Conservation (phyloP, 1,284 basidiomycete species). For the Flammula alnicola region DNA sequence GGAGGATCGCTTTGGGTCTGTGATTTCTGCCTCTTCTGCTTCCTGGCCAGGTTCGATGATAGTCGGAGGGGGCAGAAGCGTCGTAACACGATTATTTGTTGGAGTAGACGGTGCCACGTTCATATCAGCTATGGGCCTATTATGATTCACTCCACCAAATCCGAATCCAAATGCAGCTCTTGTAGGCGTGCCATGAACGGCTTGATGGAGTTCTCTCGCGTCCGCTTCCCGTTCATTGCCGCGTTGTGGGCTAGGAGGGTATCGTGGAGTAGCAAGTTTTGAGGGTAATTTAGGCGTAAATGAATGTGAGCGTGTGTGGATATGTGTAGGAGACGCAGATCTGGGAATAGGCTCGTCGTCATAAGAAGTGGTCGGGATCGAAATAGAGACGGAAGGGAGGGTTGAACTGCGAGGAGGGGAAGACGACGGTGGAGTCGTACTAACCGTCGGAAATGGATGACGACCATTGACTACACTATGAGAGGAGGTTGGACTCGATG, state of each 20-base stretch:
- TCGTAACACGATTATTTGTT: slow-evolving; percentile 33
- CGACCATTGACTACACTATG: slow-evolving; percentile 30
- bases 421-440: slow-evolving; percentile 29
- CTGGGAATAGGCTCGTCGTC: slow-evolving; percentile 26
- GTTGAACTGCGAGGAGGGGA: slow-evolving; percentile 43
- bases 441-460: slow-evolving; percentile 57
- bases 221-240: slow-evolving; percentile 22
- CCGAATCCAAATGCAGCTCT: slow-evolving; percentile 31
- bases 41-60: slow-evolving; percentile 47
- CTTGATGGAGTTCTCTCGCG: slow-evolving; percentile 18
- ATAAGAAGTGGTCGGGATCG: slow-evolving; percentile 29
- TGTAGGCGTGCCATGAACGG: slow-evolving; percentile 22
- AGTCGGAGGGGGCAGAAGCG: slow-evolving; percentile 54
- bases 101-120: slow-evolving; percentile 11
- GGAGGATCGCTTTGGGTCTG: slow-evolving; percentile 62
- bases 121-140: slow-evolving; percentile 5
- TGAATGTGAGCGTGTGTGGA: slow-evolving; percentile 65
- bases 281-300: slow-evolving; percentile 75
- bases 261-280: slow-evolving; percentile 60
- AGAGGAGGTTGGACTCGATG: slow-evolving; percentile 19
- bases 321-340: slow-evolving; percentile 33
- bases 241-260: slow-evolving; percentile 47
- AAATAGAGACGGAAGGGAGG: slow-evolving; percentile 43
- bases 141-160: slow-evolving; percentile 23
- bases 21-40: slow-evolving; percentile 13